Evolutionary conservation across 1,284 basidiomycete species (phyloP), one percentile per base, ranked within the genome.

Genomic region (Sporisorium sorghi): DNA sequence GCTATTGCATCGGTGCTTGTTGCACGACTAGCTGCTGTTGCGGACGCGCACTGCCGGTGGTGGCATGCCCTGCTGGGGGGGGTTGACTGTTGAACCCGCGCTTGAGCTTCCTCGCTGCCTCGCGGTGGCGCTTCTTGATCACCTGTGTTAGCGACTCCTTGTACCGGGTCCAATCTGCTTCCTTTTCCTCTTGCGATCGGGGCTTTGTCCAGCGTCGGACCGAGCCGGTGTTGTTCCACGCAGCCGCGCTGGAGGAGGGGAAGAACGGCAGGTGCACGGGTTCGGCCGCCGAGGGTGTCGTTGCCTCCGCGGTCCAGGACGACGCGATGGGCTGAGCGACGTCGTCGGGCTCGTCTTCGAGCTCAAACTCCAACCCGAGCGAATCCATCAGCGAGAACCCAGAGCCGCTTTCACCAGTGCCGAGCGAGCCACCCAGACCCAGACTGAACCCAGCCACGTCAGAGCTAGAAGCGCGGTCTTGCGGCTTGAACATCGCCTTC

Each of bases 401-500:
- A n/a, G n/a, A n/a, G 0, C 48, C 73, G 28, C 52, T 57, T 5
- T 61, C 46, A 32, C 54, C 55, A 12, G 48, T 70, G 19, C 43
- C 48, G n/a, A n/a, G n/a, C n/a, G n/a, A n/a, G 10, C 26, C 50
- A 21, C 58, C 58, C 0, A 60, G 49, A 21, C 61, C 68, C 8
- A 70, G 23, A 24, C 60, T 70, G 44, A 70, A 64, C 2, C 61
- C 60, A 6, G 59, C 56, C 17, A 58, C 56, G 14, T n/a, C 50
- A 0, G 55, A 62, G 0, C 19, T 10, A 17, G 55, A 55, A 8
- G 39, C 19, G 11, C 52, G 61, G 35, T 76, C 79, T 40, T 81
- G 66, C 17, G 81, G 79, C 54, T 70, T 70, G 66, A 83, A 83
- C 81, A 83, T 83, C 39, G 77, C 75, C 37, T 78, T 83, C 24